A percentile compares a stretch with the other conserved stretches of the same genome.
These are phyloP conservation scores for Aspergillus leporis DNA, from an alignment of 495 filamentous ascomycete genomes.

Conservation along the genomic window DNA sequence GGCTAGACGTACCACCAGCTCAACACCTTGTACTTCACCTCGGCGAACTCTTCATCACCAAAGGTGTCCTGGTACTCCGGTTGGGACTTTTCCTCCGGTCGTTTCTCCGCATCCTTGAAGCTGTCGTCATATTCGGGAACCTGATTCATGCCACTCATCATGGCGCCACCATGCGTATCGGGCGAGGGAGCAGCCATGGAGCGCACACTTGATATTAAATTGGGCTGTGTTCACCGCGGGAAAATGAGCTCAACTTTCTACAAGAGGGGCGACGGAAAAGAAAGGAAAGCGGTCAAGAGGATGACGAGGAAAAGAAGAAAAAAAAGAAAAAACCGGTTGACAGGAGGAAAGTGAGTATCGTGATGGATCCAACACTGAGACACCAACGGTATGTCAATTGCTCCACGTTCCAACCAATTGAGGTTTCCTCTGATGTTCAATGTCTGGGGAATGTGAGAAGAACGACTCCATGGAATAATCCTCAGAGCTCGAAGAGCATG, in stretches of 20 bases:
- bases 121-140: conserved; percentile 3
- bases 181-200: conserved; percentile 3
- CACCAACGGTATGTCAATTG: neutral
- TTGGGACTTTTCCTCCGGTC: conserved; percentile 1
- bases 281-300: neutral
- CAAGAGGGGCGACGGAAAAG: neutral
- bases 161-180: neutral
- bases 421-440: neutral
- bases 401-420: neutral
- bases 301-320: neutral
- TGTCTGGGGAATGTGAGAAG: neutral
- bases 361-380: neutral
- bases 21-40: conserved; percentile 47
- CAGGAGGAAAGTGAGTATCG: neutral
- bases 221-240: neutral
- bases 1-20: conserved; percentile 42
- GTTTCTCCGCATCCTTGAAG: conserved; percentile 7
- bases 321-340: neutral
- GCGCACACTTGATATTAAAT: neutral
- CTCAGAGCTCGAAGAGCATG: neutral
- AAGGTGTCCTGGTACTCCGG: conserved; percentile 31
- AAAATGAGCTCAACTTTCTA: neutral
- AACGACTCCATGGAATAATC: neutral
- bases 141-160: neutral
- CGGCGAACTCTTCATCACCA: conserved; percentile 43